Conservation (phyloP, 2,329 filamentous ascomycete species). For the Phialophora tarda region DNA sequence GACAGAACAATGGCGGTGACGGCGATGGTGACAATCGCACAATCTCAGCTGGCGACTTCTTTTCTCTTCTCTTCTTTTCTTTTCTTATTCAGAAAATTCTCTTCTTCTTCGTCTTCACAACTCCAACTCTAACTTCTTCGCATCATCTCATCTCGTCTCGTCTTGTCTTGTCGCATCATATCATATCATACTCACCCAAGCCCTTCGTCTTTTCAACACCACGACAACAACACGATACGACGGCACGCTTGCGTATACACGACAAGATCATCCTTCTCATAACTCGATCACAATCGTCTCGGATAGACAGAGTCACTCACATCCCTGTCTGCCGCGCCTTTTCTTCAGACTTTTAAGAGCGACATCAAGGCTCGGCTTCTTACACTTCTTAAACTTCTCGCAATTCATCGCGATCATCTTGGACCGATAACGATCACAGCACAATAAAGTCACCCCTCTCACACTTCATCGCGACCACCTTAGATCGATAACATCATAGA, state of each 20-base stretch:
- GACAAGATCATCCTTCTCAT: too few species aligned
- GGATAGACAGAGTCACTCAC: too few species aligned
- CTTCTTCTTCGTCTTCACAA: too few species aligned
- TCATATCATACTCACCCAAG: too few species aligned
- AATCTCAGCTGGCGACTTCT: neutral
- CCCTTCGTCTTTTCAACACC: neutral
- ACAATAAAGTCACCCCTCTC: too few species aligned
- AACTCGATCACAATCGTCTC: too few species aligned
- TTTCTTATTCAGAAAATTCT: neutral
- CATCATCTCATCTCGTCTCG: neutral
- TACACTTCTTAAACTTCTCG: neutral
- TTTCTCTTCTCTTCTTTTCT: neutral
- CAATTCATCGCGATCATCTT: neutral
- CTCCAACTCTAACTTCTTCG: neutral
- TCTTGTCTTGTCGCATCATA: neutral
- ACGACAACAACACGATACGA: neutral
- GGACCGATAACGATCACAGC: neutral
- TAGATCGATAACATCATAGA: too few species aligned
- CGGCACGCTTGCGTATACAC: neutral
- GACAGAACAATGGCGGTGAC: conserved; percentile 6
- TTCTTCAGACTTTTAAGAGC: neutral
- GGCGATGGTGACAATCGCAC: neutral
- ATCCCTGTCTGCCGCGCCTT: neutral
- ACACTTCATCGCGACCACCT: too few species aligned
- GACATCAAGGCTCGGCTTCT: neutral